Evolutionary conservation across 257 asterid genomes (phyloP).

Genomic region (Leptodermis oblonga): DNA sequence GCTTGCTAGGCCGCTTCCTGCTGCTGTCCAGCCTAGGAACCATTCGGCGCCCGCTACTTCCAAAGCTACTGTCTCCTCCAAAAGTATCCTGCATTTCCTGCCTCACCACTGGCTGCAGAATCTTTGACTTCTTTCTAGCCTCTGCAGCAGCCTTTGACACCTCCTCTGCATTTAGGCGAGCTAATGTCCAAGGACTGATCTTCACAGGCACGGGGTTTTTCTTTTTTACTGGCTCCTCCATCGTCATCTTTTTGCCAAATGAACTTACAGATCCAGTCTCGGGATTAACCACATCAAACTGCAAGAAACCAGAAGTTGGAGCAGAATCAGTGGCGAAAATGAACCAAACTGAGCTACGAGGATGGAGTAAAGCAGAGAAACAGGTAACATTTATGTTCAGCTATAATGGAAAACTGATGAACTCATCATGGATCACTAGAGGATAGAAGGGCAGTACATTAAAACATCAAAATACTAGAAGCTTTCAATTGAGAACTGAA

Average conservation of each 20-base stretch:
- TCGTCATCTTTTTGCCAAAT: constrained; percentile 52
- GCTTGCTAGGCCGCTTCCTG: constrained; percentile 67
- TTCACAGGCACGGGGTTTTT: constrained; percentile 74
- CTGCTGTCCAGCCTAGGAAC: constrained; percentile 44
- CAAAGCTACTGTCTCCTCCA: constrained; percentile 63
- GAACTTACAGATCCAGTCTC: constrained; percentile 84
- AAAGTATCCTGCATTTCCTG: constrained; percentile 35
- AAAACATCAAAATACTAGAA: background rate
- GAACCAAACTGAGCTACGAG: background rate
- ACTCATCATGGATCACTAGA: background rate
- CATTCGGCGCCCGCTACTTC: constrained; percentile 62
- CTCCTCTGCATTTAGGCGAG: constrained; percentile 83
- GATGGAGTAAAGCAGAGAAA: background rate
- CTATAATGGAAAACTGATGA: background rate
- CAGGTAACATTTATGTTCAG: background rate
- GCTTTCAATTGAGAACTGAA: background rate
- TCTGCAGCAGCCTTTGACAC: constrained; percentile 96
- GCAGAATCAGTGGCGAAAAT: background rate
- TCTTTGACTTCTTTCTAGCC: constrained; percentile 85
- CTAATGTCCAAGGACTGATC: constrained; percentile 95
- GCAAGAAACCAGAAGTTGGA: constrained; percentile 22
- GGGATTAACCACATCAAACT: constrained; percentile 88
- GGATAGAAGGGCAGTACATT: too few species aligned
- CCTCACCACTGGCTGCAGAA: constrained; percentile 63
- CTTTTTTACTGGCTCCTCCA: constrained; percentile 68